Evolutionary conservation across 225 moss, liverwort and hornwort genomes (phyloP), one percentile per base, ranked within the genome.

Genomic region (Pleurozium schreberi): DNA sequence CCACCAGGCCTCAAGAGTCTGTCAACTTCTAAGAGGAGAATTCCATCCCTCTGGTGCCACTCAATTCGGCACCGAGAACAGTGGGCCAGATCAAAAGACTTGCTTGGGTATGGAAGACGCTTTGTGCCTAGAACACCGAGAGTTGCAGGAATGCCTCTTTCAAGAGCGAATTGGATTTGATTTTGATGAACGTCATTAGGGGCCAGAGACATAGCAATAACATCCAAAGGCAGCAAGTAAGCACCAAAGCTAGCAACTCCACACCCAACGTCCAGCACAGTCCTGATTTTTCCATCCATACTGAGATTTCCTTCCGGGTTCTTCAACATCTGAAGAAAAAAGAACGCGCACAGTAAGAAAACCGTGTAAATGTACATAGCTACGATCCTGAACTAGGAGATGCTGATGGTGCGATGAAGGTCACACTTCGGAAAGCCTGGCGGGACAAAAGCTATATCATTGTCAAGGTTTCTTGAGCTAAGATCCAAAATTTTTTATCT

Each of bases 231-330:
- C 76, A 99, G 93, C 88, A 99, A 85, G 82, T 93, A 99, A 75
- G 98, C 98, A 86, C 98, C 97, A 88, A 99, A 99, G 82, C 98
- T 99, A 58, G 98, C 98, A 80, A 99, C 98, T 88, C 98, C 98
- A 84, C 98, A 99, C 45, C 98, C 98, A 59, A 99, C 95, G 93
- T 99, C 98, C 90, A 99, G 93, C 65, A 97, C 98, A 87, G 97
- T 97, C 89, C 98, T 95, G 89, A 99, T 92, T 88, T 90, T 95
- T 62, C 98, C 98, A 87, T 94, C 87, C 88, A 91, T 86, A 78
- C 96, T 96, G 17, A 99, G 93, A 76, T 97, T 97, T 76, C 96
- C 97, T 68, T 97, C 96, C 83, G 91, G 90, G 52, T 93, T 93
- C 67, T 94, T 93, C 68, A 99, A 93, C 98, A 99, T 99, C 98